These are phyloP conservation scores for Cryphonectria parasitica DNA, from an alignment of 2,329 filamentous ascomycete genomes.

Conservation along the genomic window DNA sequence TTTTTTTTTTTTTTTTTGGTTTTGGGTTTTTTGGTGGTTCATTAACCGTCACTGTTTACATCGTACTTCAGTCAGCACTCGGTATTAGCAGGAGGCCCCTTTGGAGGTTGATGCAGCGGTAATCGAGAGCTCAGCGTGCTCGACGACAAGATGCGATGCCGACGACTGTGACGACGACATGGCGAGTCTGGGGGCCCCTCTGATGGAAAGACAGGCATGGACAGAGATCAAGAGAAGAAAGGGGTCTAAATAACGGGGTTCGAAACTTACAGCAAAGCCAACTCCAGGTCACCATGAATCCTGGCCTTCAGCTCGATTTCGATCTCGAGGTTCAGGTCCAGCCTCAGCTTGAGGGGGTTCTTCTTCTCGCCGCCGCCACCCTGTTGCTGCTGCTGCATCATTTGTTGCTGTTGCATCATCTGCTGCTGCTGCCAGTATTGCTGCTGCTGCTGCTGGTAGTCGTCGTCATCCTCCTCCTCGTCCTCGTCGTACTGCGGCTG, in stretches of 20 bases:
- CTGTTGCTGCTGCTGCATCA: conserved; percentile 38
- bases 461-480: conserved; percentile 30
- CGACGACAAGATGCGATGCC: not conserved
- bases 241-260: not conserved
- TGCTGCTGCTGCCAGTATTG: conserved; percentile 31
- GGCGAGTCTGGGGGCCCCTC: not conserved
- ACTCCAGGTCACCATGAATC: conserved; percentile 76
- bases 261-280: conserved; percentile 67
- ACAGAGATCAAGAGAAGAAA: conserved; percentile 7
- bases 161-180: not conserved
- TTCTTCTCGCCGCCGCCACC: conserved; percentile 45
- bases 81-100: conserved; percentile 25
- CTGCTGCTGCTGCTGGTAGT: conserved; percentile 32
- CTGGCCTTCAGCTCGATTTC: conserved; percentile 80
- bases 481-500: conserved; percentile 25
- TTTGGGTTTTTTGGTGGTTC: too few relatives aligned
- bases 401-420: conserved; percentile 36
- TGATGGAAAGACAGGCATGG: too few relatives aligned
- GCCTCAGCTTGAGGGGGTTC: conserved; percentile 69
- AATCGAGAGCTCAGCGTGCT: not conserved
- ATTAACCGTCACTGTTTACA: conserved; percentile 29
- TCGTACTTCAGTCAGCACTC: conserved; percentile 28
- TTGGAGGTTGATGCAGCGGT: conserved; percentile 1
- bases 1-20: too few relatives aligned
- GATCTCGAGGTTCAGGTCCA: conserved; percentile 78